These are phyloP conservation scores for Myochromella boudieri DNA, from an alignment of 768 basidiomycete species.

Conservation along the genomic window DNA sequence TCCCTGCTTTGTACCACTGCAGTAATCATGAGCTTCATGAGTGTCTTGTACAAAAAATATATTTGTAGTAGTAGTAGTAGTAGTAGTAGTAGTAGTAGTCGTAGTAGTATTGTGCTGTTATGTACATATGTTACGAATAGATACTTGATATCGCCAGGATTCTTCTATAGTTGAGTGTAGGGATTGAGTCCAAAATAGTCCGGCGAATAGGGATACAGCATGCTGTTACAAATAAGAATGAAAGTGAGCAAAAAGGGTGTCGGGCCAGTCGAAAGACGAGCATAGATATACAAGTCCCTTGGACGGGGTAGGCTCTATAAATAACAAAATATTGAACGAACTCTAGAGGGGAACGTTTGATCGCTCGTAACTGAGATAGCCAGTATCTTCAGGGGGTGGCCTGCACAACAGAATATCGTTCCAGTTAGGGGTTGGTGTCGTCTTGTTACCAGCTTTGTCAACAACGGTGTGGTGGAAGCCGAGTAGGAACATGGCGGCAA, in stretches of 20 bases:
- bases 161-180: slow-evolving; percentile 11
- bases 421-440: slow-evolving; percentile 63
- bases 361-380: slow-evolving; percentile 52
- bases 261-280: slow-evolving; percentile 5
- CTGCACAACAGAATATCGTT: slow-evolving; percentile 73
- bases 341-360: slow-evolving; percentile 34
- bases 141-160: slow-evolving; percentile 16
- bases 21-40: not conserved
- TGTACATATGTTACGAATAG: slow-evolving; percentile 22
- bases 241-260: slow-evolving; percentile 1
- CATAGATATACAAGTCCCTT: slow-evolving; percentile 2
- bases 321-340: too few species aligned
- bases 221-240: not conserved
- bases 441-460: slow-evolving; percentile 47
- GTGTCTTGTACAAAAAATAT: slow-evolving; percentile 3
- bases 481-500: slow-evolving; percentile 66
- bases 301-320: too few species aligned
- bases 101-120: slow-evolving; percentile 8
- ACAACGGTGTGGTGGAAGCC: slow-evolving; percentile 61
- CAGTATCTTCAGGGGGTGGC: slow-evolving; percentile 50
- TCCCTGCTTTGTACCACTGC: not conserved
- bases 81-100: not conserved
- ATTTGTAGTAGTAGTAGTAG: slow-evolving; percentile 2
- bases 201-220: slow-evolving; percentile 1
- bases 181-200: slow-evolving; percentile 9